These are phyloP conservation scores for Podaxis mareebaensis DNA, from an alignment of 768 basidiomycete genomes.

Conservation along the genomic window DNA sequence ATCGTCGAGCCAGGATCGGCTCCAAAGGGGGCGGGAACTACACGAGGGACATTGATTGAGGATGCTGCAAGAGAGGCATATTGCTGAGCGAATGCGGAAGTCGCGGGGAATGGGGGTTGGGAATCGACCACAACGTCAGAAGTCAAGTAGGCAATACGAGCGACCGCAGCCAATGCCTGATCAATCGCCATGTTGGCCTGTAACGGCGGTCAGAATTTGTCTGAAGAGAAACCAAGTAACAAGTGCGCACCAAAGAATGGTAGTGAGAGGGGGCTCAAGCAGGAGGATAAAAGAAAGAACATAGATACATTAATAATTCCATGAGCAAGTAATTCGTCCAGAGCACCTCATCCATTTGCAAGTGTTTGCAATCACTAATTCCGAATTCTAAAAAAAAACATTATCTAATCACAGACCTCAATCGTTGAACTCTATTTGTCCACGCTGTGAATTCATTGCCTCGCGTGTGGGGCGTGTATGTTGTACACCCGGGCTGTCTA, in stretches of 20 bases:
- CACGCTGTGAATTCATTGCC: background rate
- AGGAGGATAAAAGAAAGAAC: slow-evolving; percentile 9
- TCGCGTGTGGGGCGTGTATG: background rate
- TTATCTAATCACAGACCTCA: background rate
- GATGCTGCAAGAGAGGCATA: slow-evolving; percentile 36
- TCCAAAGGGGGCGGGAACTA: slow-evolving; percentile 58
- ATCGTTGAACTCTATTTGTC: background rate
- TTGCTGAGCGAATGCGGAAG: slow-evolving; percentile 42
- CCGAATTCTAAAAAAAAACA: background rate
- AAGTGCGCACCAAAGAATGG: slow-evolving; percentile 18
- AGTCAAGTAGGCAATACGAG: slow-evolving; percentile 70
- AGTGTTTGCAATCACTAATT: slow-evolving; percentile 29
- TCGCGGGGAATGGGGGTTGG: slow-evolving; percentile 40
- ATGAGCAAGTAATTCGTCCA: slow-evolving; percentile 33
- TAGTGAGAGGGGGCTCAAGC: slow-evolving; percentile 16
- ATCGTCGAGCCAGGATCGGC: slow-evolving; percentile 65
- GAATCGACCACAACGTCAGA: slow-evolving; percentile 69
- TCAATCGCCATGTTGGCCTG: slow-evolving; percentile 26
- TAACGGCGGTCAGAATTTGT: background rate
- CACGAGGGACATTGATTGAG: slow-evolving; percentile 38
- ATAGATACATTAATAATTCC: slow-evolving; percentile 19
- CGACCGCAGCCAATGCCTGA: slow-evolving; percentile 42
- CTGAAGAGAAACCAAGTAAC: slow-evolving; percentile 10
- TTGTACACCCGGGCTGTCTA: too few relatives aligned
- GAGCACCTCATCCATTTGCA: slow-evolving; percentile 44